phyloP scores from a whole-genome alignment of 805 yeast genomes.

The Yarrowia sp. region DNA sequence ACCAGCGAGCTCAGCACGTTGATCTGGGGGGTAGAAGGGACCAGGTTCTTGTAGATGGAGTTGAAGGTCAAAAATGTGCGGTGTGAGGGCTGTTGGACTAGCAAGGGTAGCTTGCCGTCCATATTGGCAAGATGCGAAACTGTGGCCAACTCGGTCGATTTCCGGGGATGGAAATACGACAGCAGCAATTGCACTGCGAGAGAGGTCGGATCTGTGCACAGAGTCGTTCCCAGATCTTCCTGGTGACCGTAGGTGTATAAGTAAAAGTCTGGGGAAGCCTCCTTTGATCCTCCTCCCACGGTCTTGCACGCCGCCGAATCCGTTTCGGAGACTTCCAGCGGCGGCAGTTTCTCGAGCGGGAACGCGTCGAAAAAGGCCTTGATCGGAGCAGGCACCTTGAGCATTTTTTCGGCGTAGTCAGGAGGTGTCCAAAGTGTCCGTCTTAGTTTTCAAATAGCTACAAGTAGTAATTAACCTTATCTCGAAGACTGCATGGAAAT shows the following conservation, averaged over 20 bases:
- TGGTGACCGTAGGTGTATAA: slow-evolving; percentile 44
- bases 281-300: slow-evolving; percentile 39
- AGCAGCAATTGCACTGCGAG: slow-evolving; percentile 44
- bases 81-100: slow-evolving; percentile 20
- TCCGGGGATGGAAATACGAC: slow-evolving; percentile 4
- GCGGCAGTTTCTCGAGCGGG: slow-evolving; percentile 46
- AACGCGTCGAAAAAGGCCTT: slow-evolving; percentile 48
- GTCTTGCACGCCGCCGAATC: not conserved
- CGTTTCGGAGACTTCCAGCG: slow-evolving; percentile 38
- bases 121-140: slow-evolving; percentile 39
- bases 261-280: slow-evolving; percentile 10
- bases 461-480: not conserved
- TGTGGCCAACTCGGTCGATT: slow-evolving; percentile 14
- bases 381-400: slow-evolving; percentile 48
- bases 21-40: slow-evolving; percentile 9
- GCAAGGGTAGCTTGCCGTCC: slow-evolving; percentile 41
- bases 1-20: slow-evolving; percentile 39
- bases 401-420: slow-evolving; percentile 5
- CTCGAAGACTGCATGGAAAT: not conserved
- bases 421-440: not conserved
- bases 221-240: slow-evolving; percentile 40
- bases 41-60: slow-evolving; percentile 30
- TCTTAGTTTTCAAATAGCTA: not conserved
- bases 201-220: slow-evolving; percentile 49
- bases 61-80: slow-evolving; percentile 25